Evolutionary conservation across 2,329 filamentous ascomycete species (phyloP), one percentile per base, ranked within the genome.

Genomic region (Hawksworthiomyces lignivorus): DNA sequence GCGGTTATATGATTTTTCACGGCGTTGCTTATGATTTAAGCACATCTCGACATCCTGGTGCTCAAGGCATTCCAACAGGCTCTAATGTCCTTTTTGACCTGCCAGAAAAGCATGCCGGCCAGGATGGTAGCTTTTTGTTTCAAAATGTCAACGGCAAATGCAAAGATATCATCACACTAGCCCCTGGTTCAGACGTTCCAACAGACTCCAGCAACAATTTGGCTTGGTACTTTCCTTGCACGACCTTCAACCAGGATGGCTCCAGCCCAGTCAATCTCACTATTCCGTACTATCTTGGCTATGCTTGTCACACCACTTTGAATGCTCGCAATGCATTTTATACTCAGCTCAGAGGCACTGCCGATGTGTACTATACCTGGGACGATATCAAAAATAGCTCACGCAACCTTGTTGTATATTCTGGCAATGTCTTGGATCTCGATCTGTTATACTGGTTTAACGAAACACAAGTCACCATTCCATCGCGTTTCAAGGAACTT

Each of bases 71-170:
- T 50, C 77, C 84, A 1, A 52, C 59, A 3, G 75, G 73, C 22
- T 70, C 84, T 20, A 96, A 97, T 55, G 80, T 98, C 19, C 69
- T 98, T 12, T 97, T 80, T 56, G 88, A 96, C 58, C 67, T 94
- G n/a, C 74, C 82, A 1, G 76, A 83, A 52, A 86, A 86, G 56
- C 79, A 90, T 53, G 82, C 81, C 42, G 92, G 89, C n/a, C 76
- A 85, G 62, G 94, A 98, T 58, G 90, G 87, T 44, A 97, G 89
- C 57, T 98, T 98, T 60, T 67, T 98, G 56, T 98, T 98, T 65
- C 92, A 98, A 60, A 94, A 97, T 52, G 92, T 98, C 61, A 98
- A 98, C 54, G 94, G 92, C 36, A 85, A 84, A 48, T 98, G 92
- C 74, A 98, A 97, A 66, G 84, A 75, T 9, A 64, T 97, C 43